A percentile compares a stretch with the other conserved stretches of the same genome.
These are phyloP conservation scores for Triglochin maritima DNA, from an alignment of 106 monocot genomes.

Conservation along the genomic window DNA sequence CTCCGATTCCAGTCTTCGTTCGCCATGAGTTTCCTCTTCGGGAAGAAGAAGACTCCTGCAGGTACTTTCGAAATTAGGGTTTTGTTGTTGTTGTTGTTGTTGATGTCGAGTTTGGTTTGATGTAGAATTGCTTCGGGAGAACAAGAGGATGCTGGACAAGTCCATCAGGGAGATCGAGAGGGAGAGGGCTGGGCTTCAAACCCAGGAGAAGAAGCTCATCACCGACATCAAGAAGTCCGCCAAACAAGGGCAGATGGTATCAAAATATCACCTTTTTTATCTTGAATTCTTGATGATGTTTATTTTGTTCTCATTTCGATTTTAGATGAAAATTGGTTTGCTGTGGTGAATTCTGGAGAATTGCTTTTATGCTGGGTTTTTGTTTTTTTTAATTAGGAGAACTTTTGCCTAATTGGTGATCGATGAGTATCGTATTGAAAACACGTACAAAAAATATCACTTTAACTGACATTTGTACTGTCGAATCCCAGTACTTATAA, in stretches of 20 bases:
- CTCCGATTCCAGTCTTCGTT: neutral
- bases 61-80: conserved; percentile 12
- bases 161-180: conserved; percentile 91
- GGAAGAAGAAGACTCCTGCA: conserved; percentile 46
- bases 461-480: too few species aligned
- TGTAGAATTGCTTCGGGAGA: conserved; percentile 84
- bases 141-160: conserved; percentile 86
- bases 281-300: too few species aligned
- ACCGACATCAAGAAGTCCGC: conserved; percentile 85
- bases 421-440: too few species aligned
- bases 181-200: conserved; percentile 78
- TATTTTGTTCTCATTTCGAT: too few species aligned
- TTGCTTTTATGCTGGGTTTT: too few species aligned
- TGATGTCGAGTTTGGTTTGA: neutral
- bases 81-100: neutral
- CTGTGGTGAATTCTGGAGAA: too few species aligned
- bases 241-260: conserved; percentile 95
- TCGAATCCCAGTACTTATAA: too few species aligned
- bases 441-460: too few species aligned
- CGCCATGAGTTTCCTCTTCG: conserved; percentile 50
- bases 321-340: too few species aligned
- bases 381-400: too few species aligned
- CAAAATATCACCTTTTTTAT: too few species aligned
- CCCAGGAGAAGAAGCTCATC: conserved; percentile 95
- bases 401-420: too few species aligned